phyloP scores from a whole-genome alignment of 805 yeast genomes.

The Kodamaea hsintzibuensis region DNA sequence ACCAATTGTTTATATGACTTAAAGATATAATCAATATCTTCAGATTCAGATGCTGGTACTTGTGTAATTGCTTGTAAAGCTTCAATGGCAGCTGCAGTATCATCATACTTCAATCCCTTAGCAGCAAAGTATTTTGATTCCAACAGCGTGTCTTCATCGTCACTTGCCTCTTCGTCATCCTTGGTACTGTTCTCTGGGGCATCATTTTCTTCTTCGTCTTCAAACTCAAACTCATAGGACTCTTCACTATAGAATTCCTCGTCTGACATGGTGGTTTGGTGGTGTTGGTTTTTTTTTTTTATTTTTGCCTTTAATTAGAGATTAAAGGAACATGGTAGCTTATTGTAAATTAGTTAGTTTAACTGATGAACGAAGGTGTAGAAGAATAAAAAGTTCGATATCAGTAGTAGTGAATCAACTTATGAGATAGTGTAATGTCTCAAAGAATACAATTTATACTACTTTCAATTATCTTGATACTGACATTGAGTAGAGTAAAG shows the following conservation, averaged over 20 bases:
- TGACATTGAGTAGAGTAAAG: too few species aligned
- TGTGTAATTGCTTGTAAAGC: constrained; percentile 21
- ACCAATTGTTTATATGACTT: constrained; percentile 43
- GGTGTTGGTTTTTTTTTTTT: background rate
- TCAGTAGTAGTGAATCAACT: too few species aligned
- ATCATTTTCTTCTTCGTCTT: constrained; percentile 15
- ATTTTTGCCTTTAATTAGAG: background rate
- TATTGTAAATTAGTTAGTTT: background rate
- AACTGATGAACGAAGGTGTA: background rate
- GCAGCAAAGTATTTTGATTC: constrained; percentile 39
- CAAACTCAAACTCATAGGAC: constrained; percentile 18
- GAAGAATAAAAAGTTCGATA: too few species aligned
- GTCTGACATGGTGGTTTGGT: constrained; percentile 16
- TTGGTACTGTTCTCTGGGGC: constrained; percentile 5
- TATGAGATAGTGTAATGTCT: too few species aligned
- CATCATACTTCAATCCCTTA: constrained; percentile 39
- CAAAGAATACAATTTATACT: too few species aligned
- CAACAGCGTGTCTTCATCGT: constrained; percentile 6
- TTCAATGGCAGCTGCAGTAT: constrained; percentile 22
- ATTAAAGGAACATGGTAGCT: background rate
- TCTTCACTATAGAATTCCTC: constrained; percentile 19
- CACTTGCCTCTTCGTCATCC: constrained; percentile 7
- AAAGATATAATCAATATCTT: constrained; percentile 33
- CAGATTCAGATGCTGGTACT: constrained; percentile 9
- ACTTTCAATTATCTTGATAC: too few species aligned